Evolutionary conservation across 257 asterid species (phyloP).

Genomic region (Osmanthus fragrans): DNA sequence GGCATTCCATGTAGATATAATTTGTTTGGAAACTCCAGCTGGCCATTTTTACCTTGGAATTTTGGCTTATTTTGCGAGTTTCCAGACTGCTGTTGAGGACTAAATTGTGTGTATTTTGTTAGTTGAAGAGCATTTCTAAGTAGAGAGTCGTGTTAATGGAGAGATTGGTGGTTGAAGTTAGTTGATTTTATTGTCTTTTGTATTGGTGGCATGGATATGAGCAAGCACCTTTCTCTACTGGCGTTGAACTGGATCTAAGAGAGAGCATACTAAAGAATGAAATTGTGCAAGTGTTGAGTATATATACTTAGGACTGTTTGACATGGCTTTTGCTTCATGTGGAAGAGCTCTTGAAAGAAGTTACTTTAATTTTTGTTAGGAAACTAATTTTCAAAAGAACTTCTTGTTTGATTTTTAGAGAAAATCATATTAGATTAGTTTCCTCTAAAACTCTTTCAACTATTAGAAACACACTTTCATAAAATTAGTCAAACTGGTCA

Average conservation of each 20-base stretch:
- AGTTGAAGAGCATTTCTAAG: not conserved
- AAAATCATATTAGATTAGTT: too few species aligned
- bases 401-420: too few species aligned
- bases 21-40: conserved; percentile 14
- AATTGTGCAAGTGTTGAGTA: too few species aligned
- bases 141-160: not conserved
- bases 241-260: not conserved
- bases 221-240: not conserved
- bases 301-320: too few species aligned
- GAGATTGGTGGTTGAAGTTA: not conserved
- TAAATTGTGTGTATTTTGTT: not conserved
- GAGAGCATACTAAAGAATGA: not conserved
- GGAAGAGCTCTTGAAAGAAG: too few species aligned
- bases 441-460: too few species aligned
- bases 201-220: not conserved
- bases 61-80: conserved; percentile 9
- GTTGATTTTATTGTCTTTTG: not conserved
- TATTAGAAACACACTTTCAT: too few species aligned
- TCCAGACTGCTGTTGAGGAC: not conserved
- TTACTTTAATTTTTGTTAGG: too few species aligned
- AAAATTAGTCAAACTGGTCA: too few species aligned
- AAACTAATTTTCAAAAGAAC: too few species aligned
- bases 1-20: conserved; percentile 35
- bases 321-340: too few species aligned
- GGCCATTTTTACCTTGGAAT: conserved; percentile 2